These are phyloP conservation scores for Lactarius evosmus DNA, from an alignment of 768 basidiomycete genomes.

Conservation along the genomic window DNA sequence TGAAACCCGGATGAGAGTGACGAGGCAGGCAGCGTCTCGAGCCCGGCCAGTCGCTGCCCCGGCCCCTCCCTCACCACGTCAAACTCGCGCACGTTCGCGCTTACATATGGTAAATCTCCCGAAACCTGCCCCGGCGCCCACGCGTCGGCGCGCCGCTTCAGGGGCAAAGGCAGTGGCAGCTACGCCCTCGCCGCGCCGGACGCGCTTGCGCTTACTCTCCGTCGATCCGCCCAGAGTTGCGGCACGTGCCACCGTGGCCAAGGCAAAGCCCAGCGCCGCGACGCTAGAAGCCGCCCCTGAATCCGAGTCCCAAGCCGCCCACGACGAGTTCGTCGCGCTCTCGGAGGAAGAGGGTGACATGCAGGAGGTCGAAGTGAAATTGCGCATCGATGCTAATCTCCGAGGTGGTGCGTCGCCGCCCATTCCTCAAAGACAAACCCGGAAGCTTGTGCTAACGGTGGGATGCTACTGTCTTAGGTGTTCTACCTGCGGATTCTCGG, in stretches of 20 bases:
- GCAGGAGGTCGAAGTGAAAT: slow-evolving; percentile 19
- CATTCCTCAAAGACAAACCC: neutral
- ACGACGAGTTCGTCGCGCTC: slow-evolving; percentile 11
- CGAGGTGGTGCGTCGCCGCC: slow-evolving; percentile 7
- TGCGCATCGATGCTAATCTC: neutral
- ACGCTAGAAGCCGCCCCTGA: neutral
- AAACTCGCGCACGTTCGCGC: too few relatives aligned
- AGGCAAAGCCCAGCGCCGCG: neutral
- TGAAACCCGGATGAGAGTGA: neutral
- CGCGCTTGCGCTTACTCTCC: neutral
- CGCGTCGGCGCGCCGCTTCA: too few relatives aligned
- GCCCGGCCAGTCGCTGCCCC: neutral
- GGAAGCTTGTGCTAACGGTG: neutral
- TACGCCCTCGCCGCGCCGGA: too few relatives aligned
- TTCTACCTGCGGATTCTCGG: neutral
- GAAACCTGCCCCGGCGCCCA: too few relatives aligned
- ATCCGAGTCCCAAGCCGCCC: slow-evolving; percentile 3
- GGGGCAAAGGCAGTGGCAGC: too few relatives aligned
- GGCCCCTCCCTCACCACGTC: too few relatives aligned
- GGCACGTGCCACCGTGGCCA: neutral
- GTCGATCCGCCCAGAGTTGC: neutral
- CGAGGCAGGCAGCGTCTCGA: neutral
- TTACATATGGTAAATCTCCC: too few relatives aligned
- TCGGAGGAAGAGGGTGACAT: slow-evolving; percentile 19
- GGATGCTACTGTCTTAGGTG: neutral